Conservation (phyloP, 2,329 filamentous ascomycete species). For the Talaromyces sp. region DNA sequence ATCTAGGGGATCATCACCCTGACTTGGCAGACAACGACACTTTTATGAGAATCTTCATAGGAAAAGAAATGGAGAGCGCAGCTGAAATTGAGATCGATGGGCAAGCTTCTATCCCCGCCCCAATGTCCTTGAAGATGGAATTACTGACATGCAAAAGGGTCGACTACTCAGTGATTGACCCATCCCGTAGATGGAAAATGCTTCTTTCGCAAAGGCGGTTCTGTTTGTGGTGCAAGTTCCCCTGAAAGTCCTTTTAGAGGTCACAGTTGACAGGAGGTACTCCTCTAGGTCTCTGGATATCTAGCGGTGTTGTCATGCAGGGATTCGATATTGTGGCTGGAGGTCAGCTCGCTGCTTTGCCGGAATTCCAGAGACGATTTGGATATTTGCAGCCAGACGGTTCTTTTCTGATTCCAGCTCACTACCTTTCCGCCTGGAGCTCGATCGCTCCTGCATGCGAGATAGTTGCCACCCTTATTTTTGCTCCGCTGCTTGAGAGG, state of each 20-base stretch:
- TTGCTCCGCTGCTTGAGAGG: conserved; percentile 33
- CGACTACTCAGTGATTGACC: background rate
- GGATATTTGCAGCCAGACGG: conserved; percentile 28
- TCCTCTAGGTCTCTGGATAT: conserved; percentile 29
- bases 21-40: background rate
- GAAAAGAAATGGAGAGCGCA: background rate
- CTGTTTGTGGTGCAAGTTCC: background rate
- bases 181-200: background rate
- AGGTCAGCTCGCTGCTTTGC: conserved; percentile 33
- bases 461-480: conserved; percentile 22
- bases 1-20: background rate
- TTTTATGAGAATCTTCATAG: background rate
- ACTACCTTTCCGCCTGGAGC: conserved; percentile 32
- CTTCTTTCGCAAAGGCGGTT: background rate
- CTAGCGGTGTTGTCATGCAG: conserved; percentile 34
- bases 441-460: conserved; percentile 28
- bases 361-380: conserved; percentile 31
- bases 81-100: background rate
- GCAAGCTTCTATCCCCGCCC: background rate
- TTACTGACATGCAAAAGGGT: background rate
- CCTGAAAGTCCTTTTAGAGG: background rate
- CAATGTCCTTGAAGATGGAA: background rate
- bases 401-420: conserved; percentile 32
- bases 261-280: background rate
- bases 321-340: conserved; percentile 34